phyloP scores from a whole-genome alignment of 306 rosid species.

The Lagenaria siceraria region DNA sequence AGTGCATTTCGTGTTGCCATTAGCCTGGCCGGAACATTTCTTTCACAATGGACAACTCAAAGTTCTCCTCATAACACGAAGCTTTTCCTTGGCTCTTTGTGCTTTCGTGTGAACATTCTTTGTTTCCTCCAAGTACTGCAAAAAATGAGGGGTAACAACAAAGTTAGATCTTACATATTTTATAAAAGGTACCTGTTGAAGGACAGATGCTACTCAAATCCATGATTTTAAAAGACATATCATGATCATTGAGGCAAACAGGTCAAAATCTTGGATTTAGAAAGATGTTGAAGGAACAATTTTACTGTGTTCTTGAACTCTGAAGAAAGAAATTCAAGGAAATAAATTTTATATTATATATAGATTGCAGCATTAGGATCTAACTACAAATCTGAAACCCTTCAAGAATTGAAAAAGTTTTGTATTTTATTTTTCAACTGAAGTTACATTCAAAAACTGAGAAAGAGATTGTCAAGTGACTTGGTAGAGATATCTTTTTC shows the following conservation, averaged over 20 bases:
- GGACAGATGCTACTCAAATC: not conserved
- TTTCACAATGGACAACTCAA: conserved; percentile 44
- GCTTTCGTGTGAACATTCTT: conserved; percentile 43
- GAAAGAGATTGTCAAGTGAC: not conserved
- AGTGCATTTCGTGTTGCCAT: not conserved
- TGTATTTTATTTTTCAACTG: too few species aligned
- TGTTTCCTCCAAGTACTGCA: conserved; percentile 52
- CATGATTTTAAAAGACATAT: not conserved
- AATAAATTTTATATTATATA: not conserved
- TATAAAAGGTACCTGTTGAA: too few species aligned
- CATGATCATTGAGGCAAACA: not conserved
- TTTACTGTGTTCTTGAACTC: not conserved
- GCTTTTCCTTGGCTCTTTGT: conserved; percentile 44
- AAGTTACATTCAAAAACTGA: too few species aligned
- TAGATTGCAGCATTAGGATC: not conserved
- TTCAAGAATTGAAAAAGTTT: not conserved
- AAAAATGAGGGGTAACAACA: not conserved
- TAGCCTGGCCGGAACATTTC: not conserved
- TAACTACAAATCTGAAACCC: not conserved
- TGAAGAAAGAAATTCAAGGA: not conserved
- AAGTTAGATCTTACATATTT: not conserved
- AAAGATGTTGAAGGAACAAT: not conserved
- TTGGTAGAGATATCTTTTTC: not conserved
- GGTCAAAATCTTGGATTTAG: not conserved
- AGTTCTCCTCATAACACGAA: conserved; percentile 45